A percentile compares a stretch with the other conserved stretches of the same genome.
These are phyloP conservation scores for Aspergillus melleus DNA, from an alignment of 2,329 filamentous ascomycete species.

Conservation along the genomic window DNA sequence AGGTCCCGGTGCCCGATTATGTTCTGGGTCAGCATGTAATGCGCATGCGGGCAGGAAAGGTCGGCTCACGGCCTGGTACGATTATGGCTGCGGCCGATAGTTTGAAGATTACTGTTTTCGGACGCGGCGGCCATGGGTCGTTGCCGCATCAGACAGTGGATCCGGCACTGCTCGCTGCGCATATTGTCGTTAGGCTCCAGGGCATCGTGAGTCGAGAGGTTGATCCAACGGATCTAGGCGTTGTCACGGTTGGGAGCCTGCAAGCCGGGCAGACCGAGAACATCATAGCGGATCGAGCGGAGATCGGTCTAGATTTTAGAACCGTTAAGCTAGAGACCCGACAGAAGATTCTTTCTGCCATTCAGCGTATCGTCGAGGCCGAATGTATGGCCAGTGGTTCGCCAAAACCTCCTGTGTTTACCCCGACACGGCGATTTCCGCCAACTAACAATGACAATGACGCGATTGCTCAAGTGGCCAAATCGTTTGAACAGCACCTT, in stretches of 20 bases:
- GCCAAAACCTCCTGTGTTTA: constrained; percentile 49
- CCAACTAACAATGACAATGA: constrained; percentile 53
- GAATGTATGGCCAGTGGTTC: constrained; percentile 55
- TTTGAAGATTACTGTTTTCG: constrained; percentile 56
- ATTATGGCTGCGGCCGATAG: constrained; percentile 48
- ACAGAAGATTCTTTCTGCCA: constrained; percentile 46
- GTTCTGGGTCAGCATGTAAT: constrained; percentile 60
- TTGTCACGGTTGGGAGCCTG: constrained; percentile 60
- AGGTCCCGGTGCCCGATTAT: constrained; percentile 56
- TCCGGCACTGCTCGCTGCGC: constrained; percentile 58
- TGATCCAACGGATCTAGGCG: constrained; percentile 53
- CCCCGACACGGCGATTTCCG: constrained; percentile 52
- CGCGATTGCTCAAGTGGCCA: constrained; percentile 46
- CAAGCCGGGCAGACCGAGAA: constrained; percentile 62
- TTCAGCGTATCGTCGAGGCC: constrained; percentile 57
- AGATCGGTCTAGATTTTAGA: constrained; percentile 57
- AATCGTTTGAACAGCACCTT: constrained; percentile 52
- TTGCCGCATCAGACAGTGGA: constrained; percentile 59
- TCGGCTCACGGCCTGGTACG: constrained; percentile 40
- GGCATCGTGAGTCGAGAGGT: constrained; percentile 59
- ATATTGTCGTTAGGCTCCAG: constrained; percentile 59
- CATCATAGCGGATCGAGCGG: constrained; percentile 57
- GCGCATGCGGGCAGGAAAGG: constrained; percentile 41
- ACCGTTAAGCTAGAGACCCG: constrained; percentile 49
- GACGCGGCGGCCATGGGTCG: constrained; percentile 59